Conservation (phyloP, 495 filamentous ascomycete genomes). For the Pyronema domesticum region DNA sequence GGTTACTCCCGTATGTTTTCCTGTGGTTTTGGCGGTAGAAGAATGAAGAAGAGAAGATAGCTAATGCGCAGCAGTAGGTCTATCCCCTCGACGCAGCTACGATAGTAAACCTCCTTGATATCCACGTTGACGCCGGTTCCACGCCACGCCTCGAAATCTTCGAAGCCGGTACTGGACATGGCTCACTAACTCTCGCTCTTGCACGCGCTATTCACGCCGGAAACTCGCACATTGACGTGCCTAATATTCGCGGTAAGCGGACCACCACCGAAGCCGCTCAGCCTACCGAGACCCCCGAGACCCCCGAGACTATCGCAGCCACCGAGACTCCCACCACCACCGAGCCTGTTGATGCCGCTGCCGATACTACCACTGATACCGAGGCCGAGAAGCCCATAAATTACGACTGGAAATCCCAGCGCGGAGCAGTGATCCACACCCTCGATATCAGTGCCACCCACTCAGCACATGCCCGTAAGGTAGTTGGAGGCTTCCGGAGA, state of each 20-base stretch:
- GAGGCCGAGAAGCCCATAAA: conserved; percentile 5
- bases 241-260: not conserved
- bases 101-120: conserved; percentile 56
- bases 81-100: conserved; percentile 54
- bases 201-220: conserved; percentile 59
- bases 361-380: not conserved
- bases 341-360: not conserved
- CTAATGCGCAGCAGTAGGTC: conserved; percentile 34
- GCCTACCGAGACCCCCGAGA: not conserved
- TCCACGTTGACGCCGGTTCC: conserved; percentile 29
- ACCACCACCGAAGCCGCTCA: not conserved
- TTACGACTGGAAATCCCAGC: conserved; percentile 27
- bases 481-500: conserved; percentile 45
- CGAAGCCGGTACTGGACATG: conserved; percentile 68
- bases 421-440: conserved; percentile 52
- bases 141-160: conserved; percentile 35
- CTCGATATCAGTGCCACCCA: conserved; percentile 43
- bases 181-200: conserved; percentile 53
- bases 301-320: conserved; percentile 13
- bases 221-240: conserved; percentile 29
- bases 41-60: conserved; percentile 4
- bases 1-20: conserved; percentile 48
- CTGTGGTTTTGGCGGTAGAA: conserved; percentile 8
- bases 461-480: conserved; percentile 40
- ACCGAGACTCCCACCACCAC: not conserved